These are phyloP conservation scores for Kwoniella botswanensis DNA, from an alignment of 768 basidiomycete species.

Conservation along the genomic window DNA sequence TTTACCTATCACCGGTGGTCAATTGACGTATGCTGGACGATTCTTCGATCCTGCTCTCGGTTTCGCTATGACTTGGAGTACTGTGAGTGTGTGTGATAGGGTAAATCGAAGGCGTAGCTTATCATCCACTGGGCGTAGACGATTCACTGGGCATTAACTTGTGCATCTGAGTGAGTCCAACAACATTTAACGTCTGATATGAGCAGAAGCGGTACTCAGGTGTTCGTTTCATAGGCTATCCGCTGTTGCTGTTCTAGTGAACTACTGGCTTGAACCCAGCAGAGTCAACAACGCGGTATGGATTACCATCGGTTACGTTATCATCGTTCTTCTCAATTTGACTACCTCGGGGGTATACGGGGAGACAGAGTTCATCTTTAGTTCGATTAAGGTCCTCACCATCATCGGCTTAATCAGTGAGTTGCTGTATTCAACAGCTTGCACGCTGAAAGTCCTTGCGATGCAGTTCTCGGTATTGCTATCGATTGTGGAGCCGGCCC, in stretches of 20 bases:
- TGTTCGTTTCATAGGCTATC: conserved; percentile 1
- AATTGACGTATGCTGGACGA: conserved; percentile 18
- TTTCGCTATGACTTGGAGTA: conserved; percentile 34
- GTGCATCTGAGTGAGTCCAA: conserved; percentile 15
- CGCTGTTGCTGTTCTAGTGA: conserved; percentile 33
- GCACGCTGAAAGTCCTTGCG: not conserved
- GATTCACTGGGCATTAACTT: conserved; percentile 17
- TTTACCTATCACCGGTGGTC: conserved; percentile 19
- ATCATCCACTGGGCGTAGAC: not conserved
- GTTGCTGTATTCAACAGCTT: not conserved
- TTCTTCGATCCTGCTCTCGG: conserved; percentile 63
- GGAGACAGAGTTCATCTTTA: conserved; percentile 73
- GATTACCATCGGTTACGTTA: conserved; percentile 33
- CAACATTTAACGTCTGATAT: not conserved
- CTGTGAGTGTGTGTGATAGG: conserved; percentile 64
- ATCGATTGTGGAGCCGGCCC: conserved; percentile 29
- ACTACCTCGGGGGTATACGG: conserved; percentile 60
- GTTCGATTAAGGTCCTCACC: conserved; percentile 54
- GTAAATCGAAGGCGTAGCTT: not conserved
- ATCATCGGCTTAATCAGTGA: conserved; percentile 50
- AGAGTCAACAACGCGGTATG: conserved; percentile 34
- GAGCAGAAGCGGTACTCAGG: not conserved
- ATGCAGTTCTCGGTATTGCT: conserved; percentile 48
- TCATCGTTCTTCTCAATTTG: conserved; percentile 28
- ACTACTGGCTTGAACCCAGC: conserved; percentile 33